Conservation (phyloP, 2,329 filamentous ascomycete genomes). For the Bipolaris bicolor region DNA sequence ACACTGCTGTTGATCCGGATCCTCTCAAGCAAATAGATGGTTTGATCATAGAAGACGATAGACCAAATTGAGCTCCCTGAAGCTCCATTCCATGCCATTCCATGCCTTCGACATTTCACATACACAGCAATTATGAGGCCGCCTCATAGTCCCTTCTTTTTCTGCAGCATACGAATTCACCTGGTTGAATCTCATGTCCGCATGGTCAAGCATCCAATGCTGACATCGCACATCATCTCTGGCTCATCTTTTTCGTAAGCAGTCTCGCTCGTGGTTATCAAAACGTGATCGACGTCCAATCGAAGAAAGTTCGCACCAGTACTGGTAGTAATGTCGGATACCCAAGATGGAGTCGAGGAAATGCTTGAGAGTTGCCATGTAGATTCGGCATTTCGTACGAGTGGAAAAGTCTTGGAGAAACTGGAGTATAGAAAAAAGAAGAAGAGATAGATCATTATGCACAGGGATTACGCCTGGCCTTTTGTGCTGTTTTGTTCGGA, state of each 20-base stretch:
- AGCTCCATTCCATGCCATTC: background rate
- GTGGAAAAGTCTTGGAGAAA: background rate
- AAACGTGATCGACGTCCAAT: background rate
- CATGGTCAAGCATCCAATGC: background rate
- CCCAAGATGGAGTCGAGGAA: background rate
- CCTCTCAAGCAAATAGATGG: constrained; percentile 20
- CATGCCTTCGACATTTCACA: background rate
- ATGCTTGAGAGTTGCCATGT: background rate
- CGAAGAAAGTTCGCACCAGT: background rate
- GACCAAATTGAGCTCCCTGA: background rate
- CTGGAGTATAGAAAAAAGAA: no score
- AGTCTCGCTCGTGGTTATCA: background rate
- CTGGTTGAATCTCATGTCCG: background rate
- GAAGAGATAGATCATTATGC: no score
- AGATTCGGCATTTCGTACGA: no score
- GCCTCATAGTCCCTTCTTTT: background rate
- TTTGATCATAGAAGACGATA: constrained; percentile 32
- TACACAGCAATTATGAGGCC: background rate
- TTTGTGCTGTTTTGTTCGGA: no score
- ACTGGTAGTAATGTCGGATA: background rate
- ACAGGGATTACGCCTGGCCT: no score
- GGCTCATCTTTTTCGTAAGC: background rate
- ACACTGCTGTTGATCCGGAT: constrained; percentile 17
- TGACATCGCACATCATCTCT: background rate
- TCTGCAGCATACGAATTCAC: background rate